Conservation (phyloP, 2,329 filamentous ascomycete genomes). For the Aspergillus pseudotamarii region DNA sequence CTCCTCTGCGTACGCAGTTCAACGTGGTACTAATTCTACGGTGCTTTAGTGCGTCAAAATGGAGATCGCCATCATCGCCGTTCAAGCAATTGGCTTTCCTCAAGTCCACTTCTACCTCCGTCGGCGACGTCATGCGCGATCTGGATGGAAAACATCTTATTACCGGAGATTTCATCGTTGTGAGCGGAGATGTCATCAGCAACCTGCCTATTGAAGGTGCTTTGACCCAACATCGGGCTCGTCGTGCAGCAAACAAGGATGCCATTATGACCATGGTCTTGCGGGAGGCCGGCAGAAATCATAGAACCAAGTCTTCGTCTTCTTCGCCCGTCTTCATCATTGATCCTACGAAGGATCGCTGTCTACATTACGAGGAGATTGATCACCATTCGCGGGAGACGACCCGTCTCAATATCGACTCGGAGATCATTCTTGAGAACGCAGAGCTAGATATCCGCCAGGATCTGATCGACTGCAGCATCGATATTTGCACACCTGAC, state of each 20-base stretch:
- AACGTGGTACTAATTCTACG: constrained; percentile 8
- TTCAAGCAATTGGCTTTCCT: constrained; percentile 84
- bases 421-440: constrained; percentile 73
- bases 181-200: constrained; percentile 89
- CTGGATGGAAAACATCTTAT: constrained; percentile 84
- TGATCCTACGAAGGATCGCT: constrained; percentile 76
- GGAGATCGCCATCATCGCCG: constrained; percentile 71
- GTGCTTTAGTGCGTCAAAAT: constrained; percentile 65
- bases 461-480: constrained; percentile 89
- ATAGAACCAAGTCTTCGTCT: constrained; percentile 76
- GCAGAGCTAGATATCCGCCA: constrained; percentile 79
- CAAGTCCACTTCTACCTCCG: constrained; percentile 80
- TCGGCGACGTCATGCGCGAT: constrained; percentile 93
- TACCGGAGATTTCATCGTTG: constrained; percentile 85
- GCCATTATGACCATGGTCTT: constrained; percentile 98
- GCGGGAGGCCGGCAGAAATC: constrained; percentile 71
- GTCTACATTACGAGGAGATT: constrained; percentile 93
- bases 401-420: constrained; percentile 67
- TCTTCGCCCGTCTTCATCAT: constrained; percentile 83
- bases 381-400: constrained; percentile 62
- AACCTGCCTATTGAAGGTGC: constrained; percentile 83
- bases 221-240: constrained; percentile 75
- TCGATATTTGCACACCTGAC: constrained; percentile 97
- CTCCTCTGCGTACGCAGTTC: not conserved
- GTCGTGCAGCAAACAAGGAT: constrained; percentile 82